A percentile compares a stretch with the other conserved stretches of the same genome.
These are phyloP conservation scores for Chytriomyces confervae DNA, from an alignment of 192 early-diverging fungal species.

Conservation along the genomic window DNA sequence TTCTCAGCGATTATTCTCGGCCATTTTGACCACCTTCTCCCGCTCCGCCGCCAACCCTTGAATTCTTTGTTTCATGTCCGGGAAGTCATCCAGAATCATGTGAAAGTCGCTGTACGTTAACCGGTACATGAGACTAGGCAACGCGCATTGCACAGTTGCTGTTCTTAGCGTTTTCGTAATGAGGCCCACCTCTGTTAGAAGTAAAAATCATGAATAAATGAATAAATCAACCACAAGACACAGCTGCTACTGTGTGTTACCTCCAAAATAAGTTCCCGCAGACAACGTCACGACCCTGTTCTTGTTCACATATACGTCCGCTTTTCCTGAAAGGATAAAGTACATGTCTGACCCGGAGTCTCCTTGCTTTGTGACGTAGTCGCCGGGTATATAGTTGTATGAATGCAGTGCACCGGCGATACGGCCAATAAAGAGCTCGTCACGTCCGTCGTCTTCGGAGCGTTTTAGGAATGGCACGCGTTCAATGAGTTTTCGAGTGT, in stretches of 20 bases:
- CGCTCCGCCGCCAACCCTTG: neutral
- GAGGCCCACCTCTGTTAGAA: neutral
- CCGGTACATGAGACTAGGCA: neutral
- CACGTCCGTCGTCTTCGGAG: conserved; percentile 32
- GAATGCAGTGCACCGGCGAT: conserved; percentile 6
- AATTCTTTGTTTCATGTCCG: neutral
- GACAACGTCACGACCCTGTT: conserved; percentile 24
- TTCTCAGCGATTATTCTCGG: too few relatives aligned
- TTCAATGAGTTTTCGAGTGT: conserved; percentile 32
- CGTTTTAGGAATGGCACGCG: conserved; percentile 39
- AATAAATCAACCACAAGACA: too few relatives aligned
- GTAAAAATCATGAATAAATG: neutral
- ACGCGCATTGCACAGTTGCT: neutral
- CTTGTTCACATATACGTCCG: conserved; percentile 31
- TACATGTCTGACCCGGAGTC: conserved; percentile 38
- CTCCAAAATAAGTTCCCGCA: conserved; percentile 47
- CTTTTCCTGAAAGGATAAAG: conserved; percentile 40
- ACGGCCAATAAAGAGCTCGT: conserved; percentile 35
- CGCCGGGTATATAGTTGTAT: conserved; percentile 35
- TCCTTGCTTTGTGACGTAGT: conserved; percentile 39
- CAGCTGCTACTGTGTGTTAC: neutral
- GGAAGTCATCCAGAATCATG: neutral
- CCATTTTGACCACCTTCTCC: neutral
- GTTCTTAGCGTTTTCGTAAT: conserved; percentile 3
- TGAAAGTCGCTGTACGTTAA: conserved; percentile 12